A percentile compares a stretch with the other conserved stretches of the same genome.
phyloP scores from a whole-genome alignment of 257 asterid genomes.

The Nicotiana tomentosiformis region DNA sequence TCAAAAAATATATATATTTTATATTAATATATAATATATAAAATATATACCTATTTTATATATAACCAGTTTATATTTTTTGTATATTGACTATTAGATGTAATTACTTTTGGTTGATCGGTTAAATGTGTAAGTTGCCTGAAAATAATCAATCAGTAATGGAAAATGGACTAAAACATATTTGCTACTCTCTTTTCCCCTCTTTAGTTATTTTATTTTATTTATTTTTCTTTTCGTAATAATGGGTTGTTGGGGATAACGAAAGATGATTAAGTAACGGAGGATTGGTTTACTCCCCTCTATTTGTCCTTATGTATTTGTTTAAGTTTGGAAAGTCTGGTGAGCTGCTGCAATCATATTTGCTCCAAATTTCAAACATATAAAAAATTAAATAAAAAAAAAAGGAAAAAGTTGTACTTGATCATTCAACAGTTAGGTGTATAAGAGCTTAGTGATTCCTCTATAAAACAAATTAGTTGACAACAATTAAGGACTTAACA shows the following conservation, averaged over 20 bases:
- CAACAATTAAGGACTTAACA: background rate
- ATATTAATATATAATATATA: no score
- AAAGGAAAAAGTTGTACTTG: background rate
- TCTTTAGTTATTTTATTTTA: background rate
- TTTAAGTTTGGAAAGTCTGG: slow-evolving; percentile 6
- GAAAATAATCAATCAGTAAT: background rate
- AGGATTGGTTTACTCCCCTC: background rate
- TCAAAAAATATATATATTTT: no score
- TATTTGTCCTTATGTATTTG: background rate
- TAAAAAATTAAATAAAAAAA: background rate
- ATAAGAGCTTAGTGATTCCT: background rate
- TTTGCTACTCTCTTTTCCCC: background rate
- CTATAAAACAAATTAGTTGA: background rate
- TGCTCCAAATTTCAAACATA: background rate
- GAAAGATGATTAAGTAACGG: background rate
- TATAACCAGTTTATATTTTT: no score
- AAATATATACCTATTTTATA: no score
- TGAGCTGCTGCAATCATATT: slow-evolving; percentile 17
- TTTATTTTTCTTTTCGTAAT: background rate
- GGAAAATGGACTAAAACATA: background rate
- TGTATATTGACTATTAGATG: no score
- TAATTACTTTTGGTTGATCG: no score
- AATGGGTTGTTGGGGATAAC: background rate
- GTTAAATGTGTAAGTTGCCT: no score
- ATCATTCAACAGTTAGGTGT: background rate